Evolutionary conservation across 352 stramenopile genomes (phyloP).

Genomic region (Phytophthora ramorum): DNA sequence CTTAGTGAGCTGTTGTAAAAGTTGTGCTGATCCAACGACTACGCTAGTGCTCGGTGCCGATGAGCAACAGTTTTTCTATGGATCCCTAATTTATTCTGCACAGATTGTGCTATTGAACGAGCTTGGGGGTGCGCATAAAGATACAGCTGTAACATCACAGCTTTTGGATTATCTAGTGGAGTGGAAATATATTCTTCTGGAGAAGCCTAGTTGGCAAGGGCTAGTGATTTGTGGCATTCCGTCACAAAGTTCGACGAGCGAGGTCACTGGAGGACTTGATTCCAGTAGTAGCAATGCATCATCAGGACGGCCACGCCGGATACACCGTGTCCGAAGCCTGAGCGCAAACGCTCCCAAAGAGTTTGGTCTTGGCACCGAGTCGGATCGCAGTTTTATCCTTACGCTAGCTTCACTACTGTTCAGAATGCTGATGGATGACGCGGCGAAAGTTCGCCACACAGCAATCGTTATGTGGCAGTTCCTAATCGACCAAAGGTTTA

Average conservation of each 20-base stretch:
- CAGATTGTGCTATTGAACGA: conserved; percentile 69
- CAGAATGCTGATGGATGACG: conserved; percentile 70
- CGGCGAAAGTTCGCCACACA: conserved; percentile 45
- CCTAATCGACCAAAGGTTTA: conserved; percentile 72
- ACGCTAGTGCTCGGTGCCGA: conserved; percentile 53
- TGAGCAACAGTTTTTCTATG: conserved; percentile 79
- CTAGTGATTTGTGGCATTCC: conserved; percentile 56
- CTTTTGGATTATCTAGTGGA: conserved; percentile 54
- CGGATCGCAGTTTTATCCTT: conserved; percentile 75
- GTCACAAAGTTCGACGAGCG: conserved; percentile 14
- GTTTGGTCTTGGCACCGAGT: conserved; percentile 71
- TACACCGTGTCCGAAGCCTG: conserved; percentile 62
- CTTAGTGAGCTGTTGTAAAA: conserved; percentile 51
- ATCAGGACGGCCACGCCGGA: conserved; percentile 12
- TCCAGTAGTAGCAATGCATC: background rate
- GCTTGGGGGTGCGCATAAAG: conserved; percentile 52
- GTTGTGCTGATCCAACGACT: conserved; percentile 44
- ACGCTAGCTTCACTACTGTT: conserved; percentile 67
- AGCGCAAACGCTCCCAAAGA: conserved; percentile 62
- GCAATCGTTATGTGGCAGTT: conserved; percentile 77
- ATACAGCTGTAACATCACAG: conserved; percentile 16
- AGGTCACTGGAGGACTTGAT: conserved; percentile 10
- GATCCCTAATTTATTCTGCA: conserved; percentile 66
- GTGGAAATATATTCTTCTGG: conserved; percentile 64
- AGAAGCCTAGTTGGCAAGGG: conserved; percentile 70